These are phyloP conservation scores for Aspergillus vadensis DNA, from an alignment of 2,329 filamentous ascomycete genomes.

Conservation along the genomic window DNA sequence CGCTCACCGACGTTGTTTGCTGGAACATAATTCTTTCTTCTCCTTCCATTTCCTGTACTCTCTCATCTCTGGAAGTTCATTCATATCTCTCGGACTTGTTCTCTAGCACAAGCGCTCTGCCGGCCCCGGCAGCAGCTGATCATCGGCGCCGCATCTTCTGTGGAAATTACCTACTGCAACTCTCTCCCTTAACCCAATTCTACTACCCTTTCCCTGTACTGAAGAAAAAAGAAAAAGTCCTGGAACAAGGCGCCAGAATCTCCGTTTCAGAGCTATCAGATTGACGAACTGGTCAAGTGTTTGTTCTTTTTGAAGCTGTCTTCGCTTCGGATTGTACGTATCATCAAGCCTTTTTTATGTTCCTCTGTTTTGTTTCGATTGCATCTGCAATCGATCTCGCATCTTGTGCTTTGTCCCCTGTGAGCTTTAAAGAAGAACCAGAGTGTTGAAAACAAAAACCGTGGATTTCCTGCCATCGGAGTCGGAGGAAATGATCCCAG, in stretches of 20 bases:
- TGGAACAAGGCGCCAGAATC: constrained; percentile 19
- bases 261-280: constrained; percentile 20
- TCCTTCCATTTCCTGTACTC: constrained; percentile 18
- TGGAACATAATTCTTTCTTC: constrained; percentile 10
- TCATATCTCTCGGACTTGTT: constrained; percentile 23
- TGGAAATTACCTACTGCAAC: constrained; percentile 24
- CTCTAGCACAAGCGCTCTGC: constrained; percentile 24
- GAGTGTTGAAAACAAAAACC: background rate
- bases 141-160: constrained; percentile 24
- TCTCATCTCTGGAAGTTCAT: constrained; percentile 15
- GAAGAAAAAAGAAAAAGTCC: constrained; percentile 12
- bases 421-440: constrained; percentile 4
- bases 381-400: constrained; percentile 15
- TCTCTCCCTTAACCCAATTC: constrained; percentile 13
- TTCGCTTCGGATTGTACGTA: constrained; percentile 46
- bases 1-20: constrained; percentile 15
- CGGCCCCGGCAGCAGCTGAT: constrained; percentile 19
- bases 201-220: constrained; percentile 30
- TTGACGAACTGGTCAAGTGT: constrained; percentile 23
- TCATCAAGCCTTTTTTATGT: constrained; percentile 31
- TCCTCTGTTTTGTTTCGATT: constrained; percentile 12
- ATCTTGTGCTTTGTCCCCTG: background rate
- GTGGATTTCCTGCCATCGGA: background rate
- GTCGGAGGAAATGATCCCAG: no score
- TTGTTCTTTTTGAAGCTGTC: constrained; percentile 28